Conservation (phyloP, 805 yeast species). For the Helenozyma baotianmanensis region DNA sequence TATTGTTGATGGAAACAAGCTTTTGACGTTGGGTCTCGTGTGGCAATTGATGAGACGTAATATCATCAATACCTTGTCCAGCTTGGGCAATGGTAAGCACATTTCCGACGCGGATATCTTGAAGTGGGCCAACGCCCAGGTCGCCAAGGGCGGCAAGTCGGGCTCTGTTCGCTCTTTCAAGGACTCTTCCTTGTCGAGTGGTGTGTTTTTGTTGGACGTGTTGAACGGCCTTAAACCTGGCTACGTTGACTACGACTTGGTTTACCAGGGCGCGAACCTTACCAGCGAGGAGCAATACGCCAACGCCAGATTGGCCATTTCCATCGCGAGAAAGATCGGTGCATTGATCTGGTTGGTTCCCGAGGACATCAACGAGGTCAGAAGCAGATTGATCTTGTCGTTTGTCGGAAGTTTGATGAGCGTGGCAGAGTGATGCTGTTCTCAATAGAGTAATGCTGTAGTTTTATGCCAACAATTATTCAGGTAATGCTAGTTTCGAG, state of each 20-base stretch:
- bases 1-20: slow-evolving; percentile 87
- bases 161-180: slow-evolving; percentile 76
- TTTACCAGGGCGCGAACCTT: slow-evolving; percentile 61
- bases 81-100: slow-evolving; percentile 64
- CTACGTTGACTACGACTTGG: slow-evolving; percentile 93
- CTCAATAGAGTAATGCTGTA: background rate
- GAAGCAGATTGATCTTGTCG: slow-evolving; percentile 87
- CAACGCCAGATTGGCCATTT: slow-evolving; percentile 94
- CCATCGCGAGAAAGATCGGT: slow-evolving; percentile 96
- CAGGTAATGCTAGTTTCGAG: no score
- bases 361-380: slow-evolving; percentile 96
- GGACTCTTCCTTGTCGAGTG: slow-evolving; percentile 72
- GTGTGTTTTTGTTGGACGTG: slow-evolving; percentile 82
- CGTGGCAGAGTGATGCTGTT: slow-evolving; percentile 20
- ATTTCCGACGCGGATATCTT: slow-evolving; percentile 81
- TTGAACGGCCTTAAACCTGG: slow-evolving; percentile 95
- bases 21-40: slow-evolving; percentile 85
- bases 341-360: slow-evolving; percentile 99
- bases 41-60: slow-evolving; percentile 99
- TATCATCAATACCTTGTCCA: slow-evolving; percentile 76
- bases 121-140: slow-evolving; percentile 90
- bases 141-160: slow-evolving; percentile 75
- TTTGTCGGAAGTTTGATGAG: slow-evolving; percentile 93
- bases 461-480: no score
- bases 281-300: slow-evolving; percentile 82